phyloP scores from a whole-genome alignment of 1,284 basidiomycete genomes.

The Salmacisia buchloeana region DNA sequence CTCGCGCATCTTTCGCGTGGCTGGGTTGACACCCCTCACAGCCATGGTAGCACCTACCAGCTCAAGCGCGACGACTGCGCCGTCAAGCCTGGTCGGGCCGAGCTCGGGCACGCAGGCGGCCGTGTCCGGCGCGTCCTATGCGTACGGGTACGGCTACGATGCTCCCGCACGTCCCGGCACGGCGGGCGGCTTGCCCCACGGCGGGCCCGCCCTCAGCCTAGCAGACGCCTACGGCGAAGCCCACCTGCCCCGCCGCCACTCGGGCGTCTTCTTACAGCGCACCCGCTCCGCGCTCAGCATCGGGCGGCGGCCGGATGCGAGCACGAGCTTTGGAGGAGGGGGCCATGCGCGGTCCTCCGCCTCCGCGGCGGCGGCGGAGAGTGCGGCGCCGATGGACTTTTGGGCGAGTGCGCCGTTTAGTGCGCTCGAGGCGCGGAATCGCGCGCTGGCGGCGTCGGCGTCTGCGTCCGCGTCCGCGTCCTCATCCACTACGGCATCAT shows the following conservation, averaged over 20 bases:
- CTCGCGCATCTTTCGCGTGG: too few relatives aligned
- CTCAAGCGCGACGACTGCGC: not conserved
- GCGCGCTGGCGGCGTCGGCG: not conserved
- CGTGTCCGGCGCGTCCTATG: constrained; percentile 10
- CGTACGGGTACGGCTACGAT: constrained; percentile 12
- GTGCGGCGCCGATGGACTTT: not conserved
- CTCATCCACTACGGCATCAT: not conserved
- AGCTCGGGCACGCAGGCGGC: constrained; percentile 10
- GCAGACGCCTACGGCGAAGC: not conserved
- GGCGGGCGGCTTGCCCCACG: constrained; percentile 6
- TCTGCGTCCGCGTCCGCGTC: not conserved
- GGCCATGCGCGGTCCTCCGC: constrained; percentile 22
- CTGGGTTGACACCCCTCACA: too few relatives aligned
- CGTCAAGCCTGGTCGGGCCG: not conserved
- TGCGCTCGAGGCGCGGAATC: not conserved
- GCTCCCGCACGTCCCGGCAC: constrained; percentile 16
- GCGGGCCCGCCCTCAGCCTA: not conserved
- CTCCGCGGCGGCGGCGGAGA: not conserved
- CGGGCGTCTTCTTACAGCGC: constrained; percentile 33
- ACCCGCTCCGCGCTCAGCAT: constrained; percentile 37
- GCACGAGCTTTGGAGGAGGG: constrained; percentile 28
- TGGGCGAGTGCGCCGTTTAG: constrained; percentile 7
- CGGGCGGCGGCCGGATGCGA: constrained; percentile 32
- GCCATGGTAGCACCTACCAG: not conserved
- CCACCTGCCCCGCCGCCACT: constrained; percentile 30